Evolutionary conservation across 2,329 filamentous ascomycete species (phyloP).

Genomic region (Talaromyces verruculosus): DNA sequence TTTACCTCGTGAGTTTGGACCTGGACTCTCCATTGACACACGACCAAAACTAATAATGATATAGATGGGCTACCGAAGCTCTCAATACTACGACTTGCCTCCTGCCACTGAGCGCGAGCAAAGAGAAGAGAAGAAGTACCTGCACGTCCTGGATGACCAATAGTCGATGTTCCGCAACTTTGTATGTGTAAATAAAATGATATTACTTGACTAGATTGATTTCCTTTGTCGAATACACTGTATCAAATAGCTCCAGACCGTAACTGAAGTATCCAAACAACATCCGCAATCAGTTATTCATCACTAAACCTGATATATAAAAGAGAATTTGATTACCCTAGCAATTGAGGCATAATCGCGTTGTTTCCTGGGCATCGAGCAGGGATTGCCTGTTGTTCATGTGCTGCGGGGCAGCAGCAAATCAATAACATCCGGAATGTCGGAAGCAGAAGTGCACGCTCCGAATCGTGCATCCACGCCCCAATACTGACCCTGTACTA

Average conservation of each 20-base stretch:
- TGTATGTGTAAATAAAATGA: slow-evolving; percentile 23
- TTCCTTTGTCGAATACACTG: slow-evolving; percentile 21
- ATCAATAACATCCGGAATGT: background rate
- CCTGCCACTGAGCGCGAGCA: slow-evolving; percentile 93
- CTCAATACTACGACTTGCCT: slow-evolving; percentile 86
- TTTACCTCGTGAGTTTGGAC: slow-evolving; percentile 73
- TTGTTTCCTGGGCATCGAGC: background rate
- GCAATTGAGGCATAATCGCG: background rate
- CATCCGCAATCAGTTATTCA: background rate
- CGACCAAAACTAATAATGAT: slow-evolving; percentile 24
- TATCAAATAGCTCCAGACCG: slow-evolving; percentile 1
- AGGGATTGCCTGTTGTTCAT: background rate
- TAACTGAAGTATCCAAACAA: background rate
- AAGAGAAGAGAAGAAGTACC: slow-evolving; percentile 91
- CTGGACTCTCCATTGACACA: background rate
- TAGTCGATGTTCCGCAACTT: slow-evolving; percentile 43
- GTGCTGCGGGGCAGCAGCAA: slow-evolving; percentile 1
- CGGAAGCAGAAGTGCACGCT: background rate
- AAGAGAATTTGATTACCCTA: background rate
- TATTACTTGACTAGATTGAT: slow-evolving; percentile 22
- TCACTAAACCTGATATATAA: background rate
- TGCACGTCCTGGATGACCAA: slow-evolving; percentile 89
- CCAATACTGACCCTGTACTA: too few relatives aligned
- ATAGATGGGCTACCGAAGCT: slow-evolving; percentile 86
- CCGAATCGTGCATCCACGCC: background rate